Conservation (phyloP, 129 eudicot species). For the Kitagawia praeruptora region DNA sequence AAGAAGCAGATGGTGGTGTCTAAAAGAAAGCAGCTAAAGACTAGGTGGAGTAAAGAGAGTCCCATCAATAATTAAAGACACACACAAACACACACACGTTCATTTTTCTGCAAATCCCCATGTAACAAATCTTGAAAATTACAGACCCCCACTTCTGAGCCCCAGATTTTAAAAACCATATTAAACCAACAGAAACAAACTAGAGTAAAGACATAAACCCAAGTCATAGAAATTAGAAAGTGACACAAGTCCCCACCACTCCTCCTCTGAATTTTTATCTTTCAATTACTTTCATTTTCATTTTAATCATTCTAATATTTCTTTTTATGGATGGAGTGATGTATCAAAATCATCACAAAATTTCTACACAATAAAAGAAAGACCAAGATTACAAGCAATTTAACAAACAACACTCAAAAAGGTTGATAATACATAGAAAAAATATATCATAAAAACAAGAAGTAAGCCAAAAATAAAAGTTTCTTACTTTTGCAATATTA, state of each 20-base stretch:
- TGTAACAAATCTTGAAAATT: conserved; percentile 8
- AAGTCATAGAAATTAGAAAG: neutral
- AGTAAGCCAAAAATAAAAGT: neutral
- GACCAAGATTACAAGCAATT: neutral
- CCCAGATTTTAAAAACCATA: neutral
- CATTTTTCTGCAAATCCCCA: conserved; percentile 3
- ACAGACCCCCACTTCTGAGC: conserved; percentile 1
- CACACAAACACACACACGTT: conserved; percentile 1
- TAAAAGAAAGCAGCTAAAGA: neutral
- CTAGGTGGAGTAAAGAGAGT: neutral
- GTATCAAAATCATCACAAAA: neutral
- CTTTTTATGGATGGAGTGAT: neutral
- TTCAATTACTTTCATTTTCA: no score
- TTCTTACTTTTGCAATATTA: neutral
- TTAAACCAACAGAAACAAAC: neutral
- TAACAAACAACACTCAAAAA: neutral
- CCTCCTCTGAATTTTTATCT: neutral
- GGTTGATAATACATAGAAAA: neutral
- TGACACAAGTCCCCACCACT: conserved; percentile 8
- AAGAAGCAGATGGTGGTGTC: conserved; percentile 3
- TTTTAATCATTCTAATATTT: neutral
- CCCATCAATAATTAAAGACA: conserved; percentile 6
- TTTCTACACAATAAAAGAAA: neutral
- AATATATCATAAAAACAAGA: neutral
- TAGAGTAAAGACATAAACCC: conserved; percentile 1